phyloP scores from a whole-genome alignment of 495 filamentous ascomycete genomes.

The Aspergillus sclerotioniger region DNA sequence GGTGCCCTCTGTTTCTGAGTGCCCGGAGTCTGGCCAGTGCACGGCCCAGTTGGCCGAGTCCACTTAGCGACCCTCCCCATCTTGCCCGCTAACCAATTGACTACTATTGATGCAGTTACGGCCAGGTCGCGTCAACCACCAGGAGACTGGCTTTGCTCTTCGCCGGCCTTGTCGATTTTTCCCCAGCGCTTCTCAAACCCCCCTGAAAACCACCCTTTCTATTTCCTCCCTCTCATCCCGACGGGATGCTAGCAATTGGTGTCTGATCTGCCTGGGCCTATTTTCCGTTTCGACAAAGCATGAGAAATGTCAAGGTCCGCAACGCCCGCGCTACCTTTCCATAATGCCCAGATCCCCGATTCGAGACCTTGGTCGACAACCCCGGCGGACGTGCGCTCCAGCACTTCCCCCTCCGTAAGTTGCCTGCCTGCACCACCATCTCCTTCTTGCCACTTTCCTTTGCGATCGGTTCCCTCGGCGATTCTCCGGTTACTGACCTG shows the following conservation, averaged over 20 bases:
- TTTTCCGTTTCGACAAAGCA: constrained; percentile 30
- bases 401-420: constrained; percentile 36
- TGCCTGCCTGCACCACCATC: neutral
- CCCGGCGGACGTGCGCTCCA: constrained; percentile 34
- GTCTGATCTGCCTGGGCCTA: constrained; percentile 20
- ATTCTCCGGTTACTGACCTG: constrained; percentile 9
- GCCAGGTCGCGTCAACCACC: constrained; percentile 33
- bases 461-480: neutral
- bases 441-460: neutral
- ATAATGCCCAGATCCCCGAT: constrained; percentile 46
- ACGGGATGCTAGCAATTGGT: constrained; percentile 35
- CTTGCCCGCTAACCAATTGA: constrained; percentile 8
- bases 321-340: constrained; percentile 55
- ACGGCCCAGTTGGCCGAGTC: neutral
- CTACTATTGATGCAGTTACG: constrained; percentile 23
- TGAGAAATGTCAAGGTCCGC: constrained; percentile 63
- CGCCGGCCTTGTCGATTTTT: constrained; percentile 8
- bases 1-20: neutral
- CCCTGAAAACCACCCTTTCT: constrained; percentile 8
- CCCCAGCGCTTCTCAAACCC: neutral
- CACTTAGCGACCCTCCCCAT: constrained; percentile 7
- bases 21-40: neutral
- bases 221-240: constrained; percentile 7
- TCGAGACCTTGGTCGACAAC: constrained; percentile 37
- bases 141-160: constrained; percentile 20